Base-by-base conservation (phyloP, 306 rosid species). In the Acacia acuminata region DNA sequence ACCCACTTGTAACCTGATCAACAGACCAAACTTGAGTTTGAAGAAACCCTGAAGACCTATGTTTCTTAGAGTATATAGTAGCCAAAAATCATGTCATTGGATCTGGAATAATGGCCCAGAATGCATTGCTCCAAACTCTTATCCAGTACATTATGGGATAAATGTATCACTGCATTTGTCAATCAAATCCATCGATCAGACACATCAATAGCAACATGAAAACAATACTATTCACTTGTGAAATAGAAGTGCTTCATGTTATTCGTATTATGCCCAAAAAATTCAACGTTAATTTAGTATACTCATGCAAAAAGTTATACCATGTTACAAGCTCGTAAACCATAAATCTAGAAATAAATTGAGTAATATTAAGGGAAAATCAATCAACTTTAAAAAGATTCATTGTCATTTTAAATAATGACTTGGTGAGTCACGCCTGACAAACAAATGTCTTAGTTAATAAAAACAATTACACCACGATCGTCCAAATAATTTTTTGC, bases 1-100 rank as follows among this genome's bases (percentile, higher is more conserved):
- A 97, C 55, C 99, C 98, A 77, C 99, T 93, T 30, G 99, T 95
- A 73, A 95, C 85, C 99, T 97, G 92, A 91, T 95, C 98, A 80
- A 95, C 96, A 85, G 77, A 89, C 90, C 91, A 95, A 84, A 90
- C 84, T 95, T 69, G 99, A 92, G 85, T 89, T 89, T 10, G 86
- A 61, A 82, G 25, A 86, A 75, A 93, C 81, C 42, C 78, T 88
- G 75, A 93, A 98, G 70, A 88, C 85, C 89, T 95, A 3, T 36
- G 99, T 81, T 92, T 95, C 88, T 93, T 98, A 79, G 81, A 53
- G 93, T 92, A 93, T 79, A 93, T 92, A 80, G 98, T 98, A 0
- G 95, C 90, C 75, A 96, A 90, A 82, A 95, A 95, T 78, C 99
- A 95, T n/a, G 97, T 95, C 25, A 95, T 98, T 0, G 97, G 98